These are phyloP conservation scores for Quercus robur DNA, from an alignment of 306 rosid genomes.

Conservation along the genomic window DNA sequence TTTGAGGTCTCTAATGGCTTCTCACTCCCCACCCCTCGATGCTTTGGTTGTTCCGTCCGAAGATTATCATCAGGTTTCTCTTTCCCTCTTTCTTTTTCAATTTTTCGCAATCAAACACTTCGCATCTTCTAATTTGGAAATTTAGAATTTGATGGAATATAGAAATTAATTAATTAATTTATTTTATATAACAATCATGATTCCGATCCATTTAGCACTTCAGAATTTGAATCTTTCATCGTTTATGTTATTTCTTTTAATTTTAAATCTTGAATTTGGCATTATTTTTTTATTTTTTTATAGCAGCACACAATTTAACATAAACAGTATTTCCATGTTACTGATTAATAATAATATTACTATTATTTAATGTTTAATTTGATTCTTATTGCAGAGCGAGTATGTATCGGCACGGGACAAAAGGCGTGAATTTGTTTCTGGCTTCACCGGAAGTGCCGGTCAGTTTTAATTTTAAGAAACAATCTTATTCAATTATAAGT, in stretches of 20 bases:
- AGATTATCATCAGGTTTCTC: constrained; percentile 88
- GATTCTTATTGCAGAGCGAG: constrained; percentile 72
- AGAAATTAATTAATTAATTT: not conserved
- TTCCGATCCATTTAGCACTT: not conserved
- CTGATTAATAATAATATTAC: not conserved
- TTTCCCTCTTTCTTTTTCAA: not conserved
- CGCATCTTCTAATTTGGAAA: not conserved
- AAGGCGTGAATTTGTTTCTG: constrained; percentile 86
- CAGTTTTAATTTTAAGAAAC: constrained; percentile 13
- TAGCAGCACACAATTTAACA: not conserved
- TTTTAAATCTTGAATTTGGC: not conserved
- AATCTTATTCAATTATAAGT: not conserved
- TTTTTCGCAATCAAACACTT: not conserved
- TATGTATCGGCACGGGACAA: constrained; percentile 88
- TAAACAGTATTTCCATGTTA: not conserved
- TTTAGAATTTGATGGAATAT: not conserved
- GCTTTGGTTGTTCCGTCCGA: constrained; percentile 94
- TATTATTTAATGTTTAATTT: not conserved
- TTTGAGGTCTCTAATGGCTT: constrained; percentile 74
- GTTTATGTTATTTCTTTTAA: not conserved
- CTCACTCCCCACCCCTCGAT: constrained; percentile 81
- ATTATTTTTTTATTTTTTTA: not conserved
- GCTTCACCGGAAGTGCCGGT: constrained; percentile 99
- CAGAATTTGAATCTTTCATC: not conserved
- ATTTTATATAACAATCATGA: too few species aligned